Percentiles rank a stretch among this genome's conserved stretches.
Evolutionary conservation across 345 rosid species (phyloP).

Genomic region (Mercurialis annua): DNA sequence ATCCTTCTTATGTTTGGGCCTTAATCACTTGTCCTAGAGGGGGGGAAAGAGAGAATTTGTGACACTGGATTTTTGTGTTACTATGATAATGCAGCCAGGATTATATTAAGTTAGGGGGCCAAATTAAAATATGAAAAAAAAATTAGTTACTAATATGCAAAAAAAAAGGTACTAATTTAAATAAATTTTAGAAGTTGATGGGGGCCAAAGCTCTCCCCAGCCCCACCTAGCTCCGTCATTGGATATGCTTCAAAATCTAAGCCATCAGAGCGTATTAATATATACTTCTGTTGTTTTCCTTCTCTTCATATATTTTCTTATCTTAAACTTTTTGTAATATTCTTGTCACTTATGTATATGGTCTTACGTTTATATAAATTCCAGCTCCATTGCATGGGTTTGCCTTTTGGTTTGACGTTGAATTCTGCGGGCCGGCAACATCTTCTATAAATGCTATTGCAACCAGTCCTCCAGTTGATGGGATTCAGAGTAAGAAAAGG

Average conservation of each 20-base stretch:
- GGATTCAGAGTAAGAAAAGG: conserved; percentile 59
- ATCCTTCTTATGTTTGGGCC: not conserved
- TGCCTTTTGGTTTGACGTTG: conserved; percentile 99
- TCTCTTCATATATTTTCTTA: not conserved
- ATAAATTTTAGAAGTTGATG: no score
- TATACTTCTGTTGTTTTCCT: not conserved
- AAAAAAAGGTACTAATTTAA: no score
- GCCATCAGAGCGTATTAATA: not conserved
- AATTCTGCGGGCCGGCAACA: conserved; percentile 53
- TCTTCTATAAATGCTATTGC: conserved; percentile 38
- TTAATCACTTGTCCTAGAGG: no score
- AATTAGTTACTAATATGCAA: no score
- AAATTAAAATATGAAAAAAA: no score
- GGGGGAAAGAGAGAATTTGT: not conserved
- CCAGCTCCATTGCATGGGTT: conserved; percentile 97
- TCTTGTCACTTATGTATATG: not conserved
- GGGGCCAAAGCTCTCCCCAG: no score
- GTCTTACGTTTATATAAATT: conserved; percentile 23
- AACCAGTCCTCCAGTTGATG: conserved; percentile 41
- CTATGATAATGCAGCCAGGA: not conserved
- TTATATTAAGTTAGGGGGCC: no score
- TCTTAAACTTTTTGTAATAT: not conserved
- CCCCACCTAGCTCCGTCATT: no score
- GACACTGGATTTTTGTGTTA: not conserved
- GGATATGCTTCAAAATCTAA: conserved; percentile 1